Percentiles rank a stretch among this genome's conserved stretches.
Conservation (phyloP, 2,329 filamentous ascomycete species). For the Stachybotrys chlorohalonatus region DNA sequence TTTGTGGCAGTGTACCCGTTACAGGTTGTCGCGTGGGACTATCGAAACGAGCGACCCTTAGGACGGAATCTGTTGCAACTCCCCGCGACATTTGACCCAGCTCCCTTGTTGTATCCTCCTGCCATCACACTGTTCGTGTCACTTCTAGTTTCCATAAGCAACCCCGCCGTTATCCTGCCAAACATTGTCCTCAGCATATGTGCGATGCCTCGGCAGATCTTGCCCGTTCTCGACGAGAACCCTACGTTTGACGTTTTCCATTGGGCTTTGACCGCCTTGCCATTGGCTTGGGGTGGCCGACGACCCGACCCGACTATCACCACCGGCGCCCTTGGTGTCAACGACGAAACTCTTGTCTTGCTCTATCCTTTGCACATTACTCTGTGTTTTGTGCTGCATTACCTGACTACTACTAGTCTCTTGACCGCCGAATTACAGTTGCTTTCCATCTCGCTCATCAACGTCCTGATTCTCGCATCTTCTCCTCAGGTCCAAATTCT, state of each 20-base stretch:
- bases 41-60: constrained; percentile 27
- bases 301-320: constrained; percentile 22
- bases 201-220: constrained; percentile 62
- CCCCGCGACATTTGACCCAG: constrained; percentile 78
- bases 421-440: constrained; percentile 81
- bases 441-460: constrained; percentile 72
- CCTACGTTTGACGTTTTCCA: constrained; percentile 59
- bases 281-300: constrained; percentile 35
- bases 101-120: constrained; percentile 80
- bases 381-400: constrained; percentile 62
- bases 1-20: constrained; percentile 50
- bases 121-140: constrained; percentile 69
- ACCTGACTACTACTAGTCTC: constrained; percentile 81
- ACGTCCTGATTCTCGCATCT: constrained; percentile 65
- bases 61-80: constrained; percentile 38
- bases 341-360: constrained; percentile 50
- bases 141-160: constrained; percentile 58
- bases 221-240: constrained; percentile 53
- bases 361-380: constrained; percentile 80
- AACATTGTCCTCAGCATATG: constrained; percentile 77
- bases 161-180: constrained; percentile 55
- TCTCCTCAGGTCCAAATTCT: constrained; percentile 81
- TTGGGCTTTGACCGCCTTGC: constrained; percentile 68
- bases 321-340: constrained; percentile 20
- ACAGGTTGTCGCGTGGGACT: constrained; percentile 43